Conservation (phyloP, 2,329 filamentous ascomycete genomes). For the Fusarium clavum region DNA sequence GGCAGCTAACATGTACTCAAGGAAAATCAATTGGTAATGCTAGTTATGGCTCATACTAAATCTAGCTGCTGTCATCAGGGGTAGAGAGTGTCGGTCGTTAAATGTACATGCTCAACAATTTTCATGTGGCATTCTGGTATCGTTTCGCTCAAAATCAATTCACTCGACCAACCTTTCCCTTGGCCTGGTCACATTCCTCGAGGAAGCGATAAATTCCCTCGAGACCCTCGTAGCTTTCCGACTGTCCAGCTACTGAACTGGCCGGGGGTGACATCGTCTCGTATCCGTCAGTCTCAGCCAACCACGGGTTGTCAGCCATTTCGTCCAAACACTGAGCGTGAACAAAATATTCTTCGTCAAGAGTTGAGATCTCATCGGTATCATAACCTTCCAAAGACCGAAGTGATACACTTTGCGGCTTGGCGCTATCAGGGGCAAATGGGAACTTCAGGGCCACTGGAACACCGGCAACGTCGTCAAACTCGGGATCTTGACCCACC, state of each 20-base stretch:
- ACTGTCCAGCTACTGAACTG: conserved; percentile 59
- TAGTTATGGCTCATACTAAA: conserved; percentile 32
- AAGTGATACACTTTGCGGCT: conserved; percentile 60
- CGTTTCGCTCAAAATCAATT: conserved; percentile 36
- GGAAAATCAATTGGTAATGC: conserved; percentile 39
- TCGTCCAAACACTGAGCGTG: conserved; percentile 58
- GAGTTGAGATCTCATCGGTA: conserved; percentile 53
- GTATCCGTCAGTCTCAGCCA: conserved; percentile 61
- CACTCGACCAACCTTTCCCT: conserved; percentile 49
- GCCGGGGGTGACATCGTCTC: conserved; percentile 61
- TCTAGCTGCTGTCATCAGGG: conserved; percentile 34
- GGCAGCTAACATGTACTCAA: conserved; percentile 26
- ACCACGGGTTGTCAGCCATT: conserved; percentile 61
- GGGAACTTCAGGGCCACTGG: conserved; percentile 86
- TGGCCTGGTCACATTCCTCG: conserved; percentile 65
- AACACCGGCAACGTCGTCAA: conserved; percentile 74
- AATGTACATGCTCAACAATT: conserved; percentile 24
- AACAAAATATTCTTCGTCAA: conserved; percentile 52
- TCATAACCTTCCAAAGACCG: conserved; percentile 58
- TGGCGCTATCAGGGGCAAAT: conserved; percentile 73
- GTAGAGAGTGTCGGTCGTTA: conserved; percentile 45
- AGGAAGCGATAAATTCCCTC: conserved; percentile 69
- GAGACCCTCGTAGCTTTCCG: conserved; percentile 65
- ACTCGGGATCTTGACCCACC: conserved; percentile 80
- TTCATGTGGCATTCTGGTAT: conserved; percentile 34